Conservation (phyloP, 2,329 filamentous ascomycete genomes). For the Microcera coccophila region DNA sequence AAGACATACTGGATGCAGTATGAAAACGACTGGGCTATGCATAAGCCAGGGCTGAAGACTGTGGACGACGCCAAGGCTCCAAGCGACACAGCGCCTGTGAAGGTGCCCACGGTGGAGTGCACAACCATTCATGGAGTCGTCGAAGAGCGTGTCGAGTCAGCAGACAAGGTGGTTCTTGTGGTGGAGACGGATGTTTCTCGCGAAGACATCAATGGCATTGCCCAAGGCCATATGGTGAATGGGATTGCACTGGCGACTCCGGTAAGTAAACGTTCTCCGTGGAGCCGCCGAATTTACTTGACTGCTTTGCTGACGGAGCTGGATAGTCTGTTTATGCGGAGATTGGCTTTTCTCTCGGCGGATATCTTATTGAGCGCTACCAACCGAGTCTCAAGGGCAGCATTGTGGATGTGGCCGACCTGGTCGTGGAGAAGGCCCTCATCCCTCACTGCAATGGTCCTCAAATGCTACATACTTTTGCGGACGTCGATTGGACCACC, state of each 20-base stretch:
- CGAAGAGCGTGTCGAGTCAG: conserved; percentile 16
- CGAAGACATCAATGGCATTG: no score
- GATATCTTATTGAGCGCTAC: conserved; percentile 15
- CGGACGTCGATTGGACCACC: conserved; percentile 13
- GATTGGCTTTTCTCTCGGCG: conserved; percentile 9
- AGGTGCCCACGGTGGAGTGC: conserved; percentile 2
- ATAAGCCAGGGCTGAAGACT: conserved; percentile 67
- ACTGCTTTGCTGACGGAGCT: no score
- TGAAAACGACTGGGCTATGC: conserved; percentile 66
- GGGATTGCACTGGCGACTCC: conserved; percentile 17
- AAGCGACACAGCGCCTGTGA: neutral
- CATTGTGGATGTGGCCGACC: conserved; percentile 17
- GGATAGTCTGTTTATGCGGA: conserved; percentile 21
- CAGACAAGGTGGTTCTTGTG: conserved; percentile 12
- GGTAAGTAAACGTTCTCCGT: conserved; percentile 29
- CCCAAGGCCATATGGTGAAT: conserved; percentile 21
- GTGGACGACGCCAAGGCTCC: conserved; percentile 29
- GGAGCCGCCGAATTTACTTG: no score
- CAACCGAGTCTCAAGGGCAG: conserved; percentile 3
- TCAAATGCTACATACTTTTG: conserved; percentile 15
- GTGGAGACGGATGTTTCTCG: conserved; percentile 11
- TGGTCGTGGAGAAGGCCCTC: conserved; percentile 20
- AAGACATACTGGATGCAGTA: conserved; percentile 68
- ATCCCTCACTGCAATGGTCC: conserved; percentile 11
- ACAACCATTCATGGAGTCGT: conserved; percentile 19